Evolutionary conservation across 2,329 filamentous ascomycete genomes (phyloP).

Genomic region (Diplodia seriata): DNA sequence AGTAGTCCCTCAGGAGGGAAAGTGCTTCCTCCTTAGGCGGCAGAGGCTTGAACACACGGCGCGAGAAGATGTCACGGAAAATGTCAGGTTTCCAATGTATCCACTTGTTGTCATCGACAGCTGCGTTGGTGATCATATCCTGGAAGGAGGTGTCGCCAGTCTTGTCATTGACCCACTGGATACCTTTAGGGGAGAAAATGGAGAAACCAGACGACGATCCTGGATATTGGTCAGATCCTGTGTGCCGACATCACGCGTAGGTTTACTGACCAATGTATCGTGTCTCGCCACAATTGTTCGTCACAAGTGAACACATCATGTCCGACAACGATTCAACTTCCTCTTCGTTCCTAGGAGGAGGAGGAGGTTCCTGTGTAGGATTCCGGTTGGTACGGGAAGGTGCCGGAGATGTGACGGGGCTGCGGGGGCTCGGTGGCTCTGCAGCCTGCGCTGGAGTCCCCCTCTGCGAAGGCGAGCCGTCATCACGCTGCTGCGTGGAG

Average conservation of each 20-base stretch:
- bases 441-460: conserved; percentile 56
- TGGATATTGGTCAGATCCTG: conserved; percentile 48
- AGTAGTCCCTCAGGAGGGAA: conserved; percentile 89
- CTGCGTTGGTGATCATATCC: conserved; percentile 87
- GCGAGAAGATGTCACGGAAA: conserved; percentile 88
- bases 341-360: conserved; percentile 51
- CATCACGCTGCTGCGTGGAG: conserved; percentile 15
- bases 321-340: conserved; percentile 90
- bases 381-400: conserved; percentile 50
- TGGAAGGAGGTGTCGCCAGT: conserved; percentile 96
- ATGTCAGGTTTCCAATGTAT: conserved; percentile 98
- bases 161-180: conserved; percentile 98
- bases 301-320: conserved; percentile 98
- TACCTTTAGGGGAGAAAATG: conserved; percentile 97
- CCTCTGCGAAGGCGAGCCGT: conserved; percentile 44
- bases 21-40: conserved; percentile 87
- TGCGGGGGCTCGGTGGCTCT: conserved; percentile 57
- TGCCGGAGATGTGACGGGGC: conserved; percentile 60
- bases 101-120: conserved; percentile 92
- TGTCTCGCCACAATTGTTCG: conserved; percentile 92
- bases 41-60: conserved; percentile 81
- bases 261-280: conserved; percentile 79
- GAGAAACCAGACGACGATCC: conserved; percentile 97
- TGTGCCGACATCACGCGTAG: not conserved
- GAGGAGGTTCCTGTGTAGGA: conserved; percentile 44